These are phyloP conservation scores for Abrus pulchellus DNA, from an alignment of 306 rosid genomes.

Conservation along the genomic window DNA sequence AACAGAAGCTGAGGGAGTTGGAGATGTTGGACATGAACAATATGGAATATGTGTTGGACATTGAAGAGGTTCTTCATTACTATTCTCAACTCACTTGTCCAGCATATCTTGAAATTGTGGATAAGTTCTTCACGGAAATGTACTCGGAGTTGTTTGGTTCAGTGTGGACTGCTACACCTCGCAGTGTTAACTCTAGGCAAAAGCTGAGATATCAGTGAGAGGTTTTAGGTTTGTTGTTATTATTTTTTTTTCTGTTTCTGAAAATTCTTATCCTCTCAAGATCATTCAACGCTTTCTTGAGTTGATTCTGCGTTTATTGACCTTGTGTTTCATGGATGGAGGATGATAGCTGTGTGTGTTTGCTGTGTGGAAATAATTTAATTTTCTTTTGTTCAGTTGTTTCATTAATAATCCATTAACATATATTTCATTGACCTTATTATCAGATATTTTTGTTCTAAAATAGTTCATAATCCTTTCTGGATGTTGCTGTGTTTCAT, in stretches of 20 bases:
- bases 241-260: conserved; percentile 19
- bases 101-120: conserved; percentile 82
- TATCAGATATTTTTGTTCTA: not conserved
- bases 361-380: conserved; percentile 48
- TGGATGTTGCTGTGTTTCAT: conserved; percentile 1
- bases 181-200: conserved; percentile 52
- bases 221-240: conserved; percentile 17
- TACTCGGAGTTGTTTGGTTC: conserved; percentile 68
- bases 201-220: conserved; percentile 49
- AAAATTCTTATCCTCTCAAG: conserved; percentile 23
- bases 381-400: conserved; percentile 31
- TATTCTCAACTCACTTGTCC: conserved; percentile 88
- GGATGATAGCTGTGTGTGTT: conserved; percentile 44
- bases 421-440: not conserved
- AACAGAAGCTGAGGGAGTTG: conserved; percentile 78
- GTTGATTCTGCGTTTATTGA: conserved; percentile 46
- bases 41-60: conserved; percentile 81
- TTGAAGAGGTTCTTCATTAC: conserved; percentile 89
- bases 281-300: conserved; percentile 40
- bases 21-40: conserved; percentile 77
- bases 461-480: conserved; percentile 17
- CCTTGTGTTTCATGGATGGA: conserved; percentile 49
- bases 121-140: conserved; percentile 80
- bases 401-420: conserved; percentile 29
- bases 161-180: conserved; percentile 48